Conservation (phyloP, 495 filamentous ascomycete species). For the Amniculicola lignicola region DNA sequence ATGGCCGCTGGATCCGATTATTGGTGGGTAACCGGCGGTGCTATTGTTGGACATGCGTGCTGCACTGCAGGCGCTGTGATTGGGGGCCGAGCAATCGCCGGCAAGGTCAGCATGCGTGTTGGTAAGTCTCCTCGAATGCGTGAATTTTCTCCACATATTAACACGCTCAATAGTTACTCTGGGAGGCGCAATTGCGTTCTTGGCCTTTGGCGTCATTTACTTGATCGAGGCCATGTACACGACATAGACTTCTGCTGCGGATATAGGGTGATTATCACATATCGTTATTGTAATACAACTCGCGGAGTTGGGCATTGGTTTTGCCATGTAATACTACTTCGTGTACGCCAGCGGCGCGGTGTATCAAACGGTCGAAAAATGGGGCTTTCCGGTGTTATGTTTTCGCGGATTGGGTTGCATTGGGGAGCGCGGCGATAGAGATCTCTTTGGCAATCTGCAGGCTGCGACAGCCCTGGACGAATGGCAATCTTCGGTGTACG, state of each 20-base stretch:
- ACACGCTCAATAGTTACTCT: conserved; percentile 68
- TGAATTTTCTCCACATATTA: not conserved
- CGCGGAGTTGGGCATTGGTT: not conserved
- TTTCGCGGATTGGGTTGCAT: not conserved
- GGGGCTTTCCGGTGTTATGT: conserved; percentile 13
- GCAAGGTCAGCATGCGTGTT: conserved; percentile 90
- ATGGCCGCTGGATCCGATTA: conserved; percentile 99
- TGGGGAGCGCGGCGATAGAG: no score
- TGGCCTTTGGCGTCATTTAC: conserved; percentile 89
- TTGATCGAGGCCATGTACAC: conserved; percentile 64
- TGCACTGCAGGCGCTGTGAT: conserved; percentile 94
- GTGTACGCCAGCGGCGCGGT: not conserved
- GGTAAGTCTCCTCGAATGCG: conserved; percentile 60
- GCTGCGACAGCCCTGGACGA: no score
- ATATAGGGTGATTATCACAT: not conserved
- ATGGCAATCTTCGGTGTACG: no score
- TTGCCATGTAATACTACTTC: conserved; percentile 20
- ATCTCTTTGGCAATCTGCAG: no score
- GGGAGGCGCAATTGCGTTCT: conserved; percentile 87
- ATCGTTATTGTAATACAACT: conserved; percentile 12
- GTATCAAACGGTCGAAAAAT: conserved; percentile 19
- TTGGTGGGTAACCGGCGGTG: conserved; percentile 96
- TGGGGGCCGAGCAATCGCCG: conserved; percentile 87
- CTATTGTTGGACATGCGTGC: conserved; percentile 77
- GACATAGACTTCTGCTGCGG: conserved; percentile 4